Evolutionary conservation across 768 basidiomycete species (phyloP).

Genomic region (Harrya chromipes): DNA sequence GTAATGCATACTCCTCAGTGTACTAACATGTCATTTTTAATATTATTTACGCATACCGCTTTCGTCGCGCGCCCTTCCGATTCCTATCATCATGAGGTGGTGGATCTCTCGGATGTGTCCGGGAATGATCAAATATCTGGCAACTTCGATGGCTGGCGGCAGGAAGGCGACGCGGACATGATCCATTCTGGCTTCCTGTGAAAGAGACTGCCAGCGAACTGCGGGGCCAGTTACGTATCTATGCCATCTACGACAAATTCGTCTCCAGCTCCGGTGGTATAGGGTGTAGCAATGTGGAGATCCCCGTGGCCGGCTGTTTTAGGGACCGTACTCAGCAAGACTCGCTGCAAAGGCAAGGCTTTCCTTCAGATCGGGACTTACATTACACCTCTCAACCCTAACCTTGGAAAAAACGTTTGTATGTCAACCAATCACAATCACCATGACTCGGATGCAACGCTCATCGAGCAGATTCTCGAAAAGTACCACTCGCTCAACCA

Average conservation of each 20-base stretch:
- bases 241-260: conserved; percentile 48
- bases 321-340: no score
- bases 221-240: conserved; percentile 28
- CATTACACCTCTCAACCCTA: no score
- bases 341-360: no score
- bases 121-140: conserved; percentile 8
- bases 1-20: conserved; percentile 22
- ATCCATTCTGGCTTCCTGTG: conserved; percentile 33
- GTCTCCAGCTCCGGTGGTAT: conserved; percentile 30
- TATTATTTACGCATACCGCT: conserved; percentile 17
- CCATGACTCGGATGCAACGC: conserved; percentile 14
- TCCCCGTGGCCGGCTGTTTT: no score
- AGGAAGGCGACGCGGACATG: conserved; percentile 4
- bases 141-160: conserved; percentile 6
- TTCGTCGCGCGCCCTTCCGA: neutral
- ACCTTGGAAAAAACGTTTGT: no score
- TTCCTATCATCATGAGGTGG: neutral
- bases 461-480: conserved; percentile 39
- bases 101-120: neutral
- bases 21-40: conserved; percentile 21
- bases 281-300: conserved; percentile 5
- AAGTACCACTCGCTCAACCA: conserved; percentile 47
- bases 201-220: conserved; percentile 3
- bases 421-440: neutral
- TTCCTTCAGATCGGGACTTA: no score